Percentiles rank a stretch among this genome's conserved stretches.
These are phyloP conservation scores for Coniella vitis DNA, from an alignment of 2,329 filamentous ascomycete species.

Conservation along the genomic window DNA sequence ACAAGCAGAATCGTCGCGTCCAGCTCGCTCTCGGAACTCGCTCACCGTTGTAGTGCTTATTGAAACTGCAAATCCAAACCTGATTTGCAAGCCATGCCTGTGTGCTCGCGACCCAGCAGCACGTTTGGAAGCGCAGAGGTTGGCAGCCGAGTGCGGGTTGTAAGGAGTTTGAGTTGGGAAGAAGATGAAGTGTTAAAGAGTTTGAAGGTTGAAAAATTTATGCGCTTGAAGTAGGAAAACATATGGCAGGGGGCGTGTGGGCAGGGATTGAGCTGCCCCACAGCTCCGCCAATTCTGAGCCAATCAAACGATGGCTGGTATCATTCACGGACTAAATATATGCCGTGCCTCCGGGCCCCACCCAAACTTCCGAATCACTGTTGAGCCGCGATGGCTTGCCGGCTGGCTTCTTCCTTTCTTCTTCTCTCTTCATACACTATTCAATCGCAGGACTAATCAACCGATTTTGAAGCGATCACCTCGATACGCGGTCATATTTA, in stretches of 20 bases:
- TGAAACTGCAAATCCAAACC: neutral
- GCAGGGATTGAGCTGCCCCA: neutral
- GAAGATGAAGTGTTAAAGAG: neutral
- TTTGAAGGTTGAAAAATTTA: slow-evolving; percentile 7
- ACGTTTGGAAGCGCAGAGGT: neutral
- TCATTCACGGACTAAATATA: neutral
- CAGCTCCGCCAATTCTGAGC: no score
- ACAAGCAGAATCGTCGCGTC: neutral
- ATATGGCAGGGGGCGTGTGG: neutral
- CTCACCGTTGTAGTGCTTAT: neutral
- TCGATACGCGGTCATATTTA: slow-evolving; percentile 53
- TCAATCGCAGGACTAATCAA: slow-evolving; percentile 54
- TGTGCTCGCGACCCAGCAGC: neutral
- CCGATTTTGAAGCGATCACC: slow-evolving; percentile 43
- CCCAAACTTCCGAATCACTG: neutral
- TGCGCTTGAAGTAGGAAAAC: neutral
- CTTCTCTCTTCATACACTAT: slow-evolving; percentile 34
- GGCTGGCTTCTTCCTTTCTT: slow-evolving; percentile 19
- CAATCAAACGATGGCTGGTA: neutral
- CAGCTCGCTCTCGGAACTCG: neutral
- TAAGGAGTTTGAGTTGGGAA: neutral
- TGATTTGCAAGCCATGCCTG: neutral
- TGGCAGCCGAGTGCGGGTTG: neutral
- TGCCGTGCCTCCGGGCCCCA: neutral
- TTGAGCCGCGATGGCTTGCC: slow-evolving; percentile 9